phyloP scores from a whole-genome alignment of 768 basidiomycete species.

The Suillus plorans region DNA sequence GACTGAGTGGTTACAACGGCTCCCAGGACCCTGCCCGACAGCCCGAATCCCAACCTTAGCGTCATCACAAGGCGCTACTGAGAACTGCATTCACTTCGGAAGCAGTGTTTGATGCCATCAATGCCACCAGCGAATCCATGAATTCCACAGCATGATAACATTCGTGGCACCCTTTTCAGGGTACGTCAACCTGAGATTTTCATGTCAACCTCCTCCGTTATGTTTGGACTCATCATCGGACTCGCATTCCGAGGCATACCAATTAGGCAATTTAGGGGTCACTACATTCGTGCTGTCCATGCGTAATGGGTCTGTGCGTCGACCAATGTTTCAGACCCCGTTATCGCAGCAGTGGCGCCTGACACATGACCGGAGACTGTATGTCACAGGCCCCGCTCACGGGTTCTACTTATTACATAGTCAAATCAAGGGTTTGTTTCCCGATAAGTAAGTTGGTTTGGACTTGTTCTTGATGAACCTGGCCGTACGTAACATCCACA shows the following conservation, averaged over 20 bases:
- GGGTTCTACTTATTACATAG: not conserved
- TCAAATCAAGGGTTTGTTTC: not conserved
- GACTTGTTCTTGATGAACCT: not conserved
- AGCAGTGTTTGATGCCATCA: not conserved
- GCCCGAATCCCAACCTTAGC: not conserved
- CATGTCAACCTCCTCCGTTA: not conserved
- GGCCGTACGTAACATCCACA: not conserved
- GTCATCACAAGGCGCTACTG: not conserved
- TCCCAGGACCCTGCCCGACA: constrained; percentile 10
- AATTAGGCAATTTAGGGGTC: constrained; percentile 1
- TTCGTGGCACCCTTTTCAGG: not conserved
- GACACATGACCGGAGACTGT: not conserved
- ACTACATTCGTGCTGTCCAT: not conserved
- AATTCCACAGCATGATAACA: not conserved
- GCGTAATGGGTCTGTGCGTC: not conserved
- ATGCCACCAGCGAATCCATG: not conserved
- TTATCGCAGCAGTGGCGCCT: not conserved
- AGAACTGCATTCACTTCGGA: not conserved
- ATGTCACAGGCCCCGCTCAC: not conserved
- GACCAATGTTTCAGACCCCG: not conserved
- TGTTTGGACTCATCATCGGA: not conserved
- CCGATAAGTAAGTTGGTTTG: constrained; percentile 1
- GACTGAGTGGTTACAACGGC: constrained; percentile 6
- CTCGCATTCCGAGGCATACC: not conserved
- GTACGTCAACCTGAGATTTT: not conserved